Percentiles rank a stretch among this genome's conserved stretches.
phyloP scores from a whole-genome alignment of 805 yeast species.

The Hanseniaspora guilliermondii region DNA sequence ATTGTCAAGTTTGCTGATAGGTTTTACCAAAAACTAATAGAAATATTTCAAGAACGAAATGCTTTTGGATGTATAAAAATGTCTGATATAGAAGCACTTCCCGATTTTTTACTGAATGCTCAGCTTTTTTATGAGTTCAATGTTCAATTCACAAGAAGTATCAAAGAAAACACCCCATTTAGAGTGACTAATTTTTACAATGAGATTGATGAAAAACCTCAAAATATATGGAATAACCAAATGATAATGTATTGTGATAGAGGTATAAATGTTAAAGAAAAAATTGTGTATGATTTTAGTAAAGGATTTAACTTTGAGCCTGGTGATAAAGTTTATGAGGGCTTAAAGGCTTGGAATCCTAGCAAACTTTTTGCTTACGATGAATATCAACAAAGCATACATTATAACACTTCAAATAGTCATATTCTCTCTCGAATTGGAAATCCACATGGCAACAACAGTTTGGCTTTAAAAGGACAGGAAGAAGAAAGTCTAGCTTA shows the following conservation, averaged over 20 bases:
- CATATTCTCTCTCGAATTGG: too few species aligned
- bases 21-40: neutral
- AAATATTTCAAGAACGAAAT: neutral
- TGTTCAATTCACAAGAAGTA: neutral
- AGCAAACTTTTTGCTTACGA: neutral
- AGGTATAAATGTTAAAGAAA: neutral
- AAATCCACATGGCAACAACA: too few species aligned
- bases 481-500: neutral
- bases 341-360: constrained; percentile 1
- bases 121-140: neutral
- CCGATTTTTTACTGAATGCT: neutral
- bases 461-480: too few species aligned
- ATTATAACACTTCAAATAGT: too few species aligned
- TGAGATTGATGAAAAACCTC: neutral
- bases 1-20: neutral
- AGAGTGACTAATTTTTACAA: neutral
- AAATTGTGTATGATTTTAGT: neutral
- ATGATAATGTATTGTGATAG: neutral
- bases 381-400: neutral
- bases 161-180: neutral
- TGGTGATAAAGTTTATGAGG: neutral
- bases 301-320: neutral
- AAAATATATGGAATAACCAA: neutral
- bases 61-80: neutral
- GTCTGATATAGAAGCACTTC: neutral